A percentile compares a stretch with the other conserved stretches of the same genome.
Evolutionary conservation across 495 filamentous ascomycete genomes (phyloP).

Genomic region (Penicillium riverlandense): DNA sequence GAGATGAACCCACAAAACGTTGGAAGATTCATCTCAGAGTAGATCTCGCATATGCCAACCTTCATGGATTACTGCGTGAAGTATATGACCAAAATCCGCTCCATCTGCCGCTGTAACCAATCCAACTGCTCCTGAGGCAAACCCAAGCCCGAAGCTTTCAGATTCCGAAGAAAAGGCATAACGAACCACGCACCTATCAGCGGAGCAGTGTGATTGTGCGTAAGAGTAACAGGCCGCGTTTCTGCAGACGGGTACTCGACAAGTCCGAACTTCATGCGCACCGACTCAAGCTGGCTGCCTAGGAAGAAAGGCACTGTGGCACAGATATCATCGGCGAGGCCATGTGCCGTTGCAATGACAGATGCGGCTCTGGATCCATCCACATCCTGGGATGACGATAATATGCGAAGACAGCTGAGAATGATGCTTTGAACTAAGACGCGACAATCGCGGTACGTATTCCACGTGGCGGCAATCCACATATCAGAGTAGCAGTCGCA

Average conservation of each 20-base stretch:
- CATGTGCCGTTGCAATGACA: constrained; percentile 12
- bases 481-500: constrained; percentile 55
- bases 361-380: constrained; percentile 1
- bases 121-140: constrained; percentile 17
- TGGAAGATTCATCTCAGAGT: too few species aligned
- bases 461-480: constrained; percentile 57
- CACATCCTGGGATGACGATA: constrained; percentile 3
- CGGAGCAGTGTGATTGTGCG: constrained; percentile 23
- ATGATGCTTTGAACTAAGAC: constrained; percentile 50
- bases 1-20: too few species aligned
- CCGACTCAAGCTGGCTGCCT: constrained; percentile 27
- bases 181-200: constrained; percentile 34
- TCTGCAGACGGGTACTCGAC: constrained; percentile 32
- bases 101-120: constrained; percentile 27
- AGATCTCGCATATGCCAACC: too few species aligned
- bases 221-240: constrained; percentile 15
- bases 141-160: constrained; percentile 11
- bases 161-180: constrained; percentile 15
- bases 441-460: constrained; percentile 53
- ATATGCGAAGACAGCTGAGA: constrained; percentile 19
- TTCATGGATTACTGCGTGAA: constrained; percentile 4
- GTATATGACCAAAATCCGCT: constrained; percentile 27
- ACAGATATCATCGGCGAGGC: constrained; percentile 33
- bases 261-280: constrained; percentile 19
- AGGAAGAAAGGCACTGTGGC: constrained; percentile 35